phyloP scores from a whole-genome alignment of 2,329 filamentous ascomycete genomes.

The Sporothrix sp. region DNA sequence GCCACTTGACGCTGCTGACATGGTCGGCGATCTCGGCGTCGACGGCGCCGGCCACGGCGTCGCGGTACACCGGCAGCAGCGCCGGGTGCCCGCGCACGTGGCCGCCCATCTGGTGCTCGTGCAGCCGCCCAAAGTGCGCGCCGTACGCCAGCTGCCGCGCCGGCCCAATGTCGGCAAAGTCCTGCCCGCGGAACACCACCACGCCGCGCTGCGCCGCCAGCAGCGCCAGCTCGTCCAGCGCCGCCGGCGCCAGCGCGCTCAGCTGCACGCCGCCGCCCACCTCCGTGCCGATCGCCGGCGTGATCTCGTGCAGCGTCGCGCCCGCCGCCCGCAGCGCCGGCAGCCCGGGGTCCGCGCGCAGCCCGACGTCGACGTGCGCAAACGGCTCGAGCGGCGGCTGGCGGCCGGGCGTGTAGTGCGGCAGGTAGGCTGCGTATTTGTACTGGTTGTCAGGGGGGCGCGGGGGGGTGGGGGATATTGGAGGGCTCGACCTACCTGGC shows the following conservation, averaged over 20 bases:
- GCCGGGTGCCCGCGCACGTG: conserved; percentile 34
- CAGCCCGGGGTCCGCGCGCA: conserved; percentile 14
- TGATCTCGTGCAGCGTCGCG: conserved; percentile 10
- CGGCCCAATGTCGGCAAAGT: conserved; percentile 23
- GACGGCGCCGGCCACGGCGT: conserved; percentile 17
- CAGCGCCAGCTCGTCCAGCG: conserved; percentile 11
- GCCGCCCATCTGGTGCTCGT: conserved; percentile 35
- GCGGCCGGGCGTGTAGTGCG: conserved; percentile 11
- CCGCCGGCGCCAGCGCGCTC: neutral
- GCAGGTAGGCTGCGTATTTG: conserved; percentile 14
- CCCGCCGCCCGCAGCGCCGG: conserved; percentile 12
- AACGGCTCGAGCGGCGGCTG: conserved; percentile 15
- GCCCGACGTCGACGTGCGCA: conserved; percentile 12
- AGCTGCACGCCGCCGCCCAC: conserved; percentile 10
- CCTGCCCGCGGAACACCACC: conserved; percentile 26
- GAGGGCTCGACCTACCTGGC: neutral
- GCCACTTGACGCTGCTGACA: conserved; percentile 22
- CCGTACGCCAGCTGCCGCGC: conserved; percentile 32
- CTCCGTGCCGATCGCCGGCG: conserved; percentile 14
- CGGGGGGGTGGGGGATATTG: neutral
- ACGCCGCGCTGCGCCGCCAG: conserved; percentile 12
- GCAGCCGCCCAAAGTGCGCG: conserved; percentile 34
- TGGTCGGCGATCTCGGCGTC: conserved; percentile 21
- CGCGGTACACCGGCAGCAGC: conserved; percentile 31
- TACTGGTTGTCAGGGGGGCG: neutral